Evolutionary conservation across 495 filamentous ascomycete genomes (phyloP), one percentile per base, ranked within the genome.

Genomic region (Cryomyces minteri): DNA sequence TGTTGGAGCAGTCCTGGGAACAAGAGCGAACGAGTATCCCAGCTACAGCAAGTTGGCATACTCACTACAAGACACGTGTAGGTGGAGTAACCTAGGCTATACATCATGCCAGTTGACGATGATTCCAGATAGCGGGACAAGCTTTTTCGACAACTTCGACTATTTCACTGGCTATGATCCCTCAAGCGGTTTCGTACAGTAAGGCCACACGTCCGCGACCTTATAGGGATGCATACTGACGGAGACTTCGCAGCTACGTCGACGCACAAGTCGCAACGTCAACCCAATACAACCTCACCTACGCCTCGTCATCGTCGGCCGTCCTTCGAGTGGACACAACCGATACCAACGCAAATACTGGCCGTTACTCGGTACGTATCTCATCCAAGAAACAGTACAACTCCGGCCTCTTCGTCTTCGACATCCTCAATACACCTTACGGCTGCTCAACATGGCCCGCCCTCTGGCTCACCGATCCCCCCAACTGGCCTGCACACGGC

Each of bases 401-500:
- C 32, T 51, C 50, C 6, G 70, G 68, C 1, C 62, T 75, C 2
- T 76, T 76, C 52, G 48, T 76, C 50, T 74, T 74, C 48, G 72
- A 76, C 42, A 66, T 73, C 53, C 42, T 68, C 4, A 68, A 70
- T 39, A 59, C 64, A 0, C 69, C 69, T 11, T 64, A 62, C 40
- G 68, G 67, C 12, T 76, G 71, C 48, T 70, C 61, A 1, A 72
- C 70, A 10, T 74, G 71, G 71, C 70, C 70, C 0, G 72, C 72
- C 0, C 70, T 83, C 18, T 82, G 77, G 77, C 57, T 80, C 6
- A 74, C 74, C 1, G 76, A 71, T 11, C 68, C 71, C 0, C 54
- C 63, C 12, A 68, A 72, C 32, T 82, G 77, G 77, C 77, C 77
- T 4, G 18, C 32, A 0, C 67, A 70, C 39, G 69, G 69, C 6